Evolutionary conservation across 305 asterid species (phyloP), one percentile per base, ranked within the genome.

Genomic region (Salvia sclarea): DNA sequence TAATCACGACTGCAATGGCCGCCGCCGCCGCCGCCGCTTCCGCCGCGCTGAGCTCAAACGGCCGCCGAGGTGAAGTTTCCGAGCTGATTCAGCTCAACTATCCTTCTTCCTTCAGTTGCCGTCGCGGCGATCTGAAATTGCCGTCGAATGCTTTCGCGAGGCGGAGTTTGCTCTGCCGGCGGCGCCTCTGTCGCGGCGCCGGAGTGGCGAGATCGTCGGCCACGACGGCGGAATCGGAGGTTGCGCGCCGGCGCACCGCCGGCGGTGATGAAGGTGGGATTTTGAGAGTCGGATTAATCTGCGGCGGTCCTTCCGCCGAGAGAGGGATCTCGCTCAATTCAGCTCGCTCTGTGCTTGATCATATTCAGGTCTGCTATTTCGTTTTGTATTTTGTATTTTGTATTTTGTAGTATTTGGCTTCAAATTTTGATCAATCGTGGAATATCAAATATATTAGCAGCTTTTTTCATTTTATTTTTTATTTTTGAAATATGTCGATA

Each of bases 301-400:
- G 97, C 71, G 97, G 97, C 7, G 97, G 97, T 12, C 97, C 97
- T 64, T 90, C 97, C 2, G 88, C 93, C n/a, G 97, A 90, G 83
- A 90, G 95, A 30, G 97, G 97, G 16, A 90, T 90, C 44, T 90
- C 95, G 0, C 90, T 90, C 35, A 90, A 90, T 61, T 88, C 97
- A 28, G 95, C 91, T 54, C 89, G 95, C 14, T 90, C 97, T 5
- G 97, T 90, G 48, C 91, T 90, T 16, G 97, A 90, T 88, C 93
- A 88, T 48, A 86, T 90, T 55, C 91, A 87, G 96, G 96, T 82
- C 8, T 59, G 47, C 56, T 2, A 33, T 64, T 69, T 47, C 58
- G 4, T 66, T 50, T 38, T 33, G 17, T 22, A 0, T n/a, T 41
- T 63, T 55, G n/a, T 1, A 55, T 52, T 18, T 47, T 0, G 52